Conservation (phyloP, 2,329 filamentous ascomycete species). For the Fusarium liriodendri region DNA sequence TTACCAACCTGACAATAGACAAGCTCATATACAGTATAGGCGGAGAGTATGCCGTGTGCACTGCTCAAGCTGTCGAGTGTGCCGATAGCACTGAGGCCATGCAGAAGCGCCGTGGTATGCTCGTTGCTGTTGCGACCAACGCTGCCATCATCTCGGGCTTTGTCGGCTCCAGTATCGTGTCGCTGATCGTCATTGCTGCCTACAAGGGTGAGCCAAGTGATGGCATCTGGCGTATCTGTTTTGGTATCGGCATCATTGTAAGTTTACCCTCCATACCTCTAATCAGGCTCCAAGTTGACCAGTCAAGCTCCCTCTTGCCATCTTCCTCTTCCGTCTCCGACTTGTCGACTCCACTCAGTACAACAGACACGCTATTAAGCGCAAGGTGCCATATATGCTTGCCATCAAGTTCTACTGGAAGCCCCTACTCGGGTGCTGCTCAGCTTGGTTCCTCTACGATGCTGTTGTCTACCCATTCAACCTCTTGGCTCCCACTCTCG, state of each 20-base stretch:
- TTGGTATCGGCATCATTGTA: slow-evolving; percentile 57
- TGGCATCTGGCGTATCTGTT: slow-evolving; percentile 60
- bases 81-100: slow-evolving; percentile 5
- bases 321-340: slow-evolving; percentile 67
- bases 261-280: not conserved
- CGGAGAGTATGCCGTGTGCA: not conserved
- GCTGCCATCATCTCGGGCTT: slow-evolving; percentile 52
- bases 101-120: slow-evolving; percentile 5
- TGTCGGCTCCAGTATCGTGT: slow-evolving; percentile 60
- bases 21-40: not conserved
- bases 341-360: slow-evolving; percentile 64
- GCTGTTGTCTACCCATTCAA: slow-evolving; percentile 59
- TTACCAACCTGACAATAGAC: too few species aligned
- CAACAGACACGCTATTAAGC: slow-evolving; percentile 64
- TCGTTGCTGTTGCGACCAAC: slow-evolving; percentile 1
- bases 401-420: slow-evolving; percentile 66
- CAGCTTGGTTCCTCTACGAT: slow-evolving; percentile 67
- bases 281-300: not conserved
- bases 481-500: slow-evolving; percentile 51
- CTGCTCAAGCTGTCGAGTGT: not conserved
- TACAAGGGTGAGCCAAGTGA: slow-evolving; percentile 24
- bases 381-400: slow-evolving; percentile 60
- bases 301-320: slow-evolving; percentile 57
- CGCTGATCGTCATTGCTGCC: slow-evolving; percentile 37
- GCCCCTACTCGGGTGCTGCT: slow-evolving; percentile 62